Conservation (phyloP, 1,284 basidiomycete species). For the Trichosporon faecale region DNA sequence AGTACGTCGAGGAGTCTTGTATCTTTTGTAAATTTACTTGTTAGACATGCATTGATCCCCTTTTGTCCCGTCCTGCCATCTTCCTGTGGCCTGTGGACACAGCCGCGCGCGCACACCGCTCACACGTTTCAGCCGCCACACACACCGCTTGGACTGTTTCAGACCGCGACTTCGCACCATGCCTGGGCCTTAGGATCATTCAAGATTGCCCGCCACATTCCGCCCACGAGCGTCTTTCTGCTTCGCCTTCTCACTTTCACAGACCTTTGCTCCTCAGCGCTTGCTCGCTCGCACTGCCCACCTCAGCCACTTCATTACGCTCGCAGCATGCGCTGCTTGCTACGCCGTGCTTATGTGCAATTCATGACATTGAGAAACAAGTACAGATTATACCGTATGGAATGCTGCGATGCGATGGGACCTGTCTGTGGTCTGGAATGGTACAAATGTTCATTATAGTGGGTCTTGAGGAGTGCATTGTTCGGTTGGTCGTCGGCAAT, state of each 20-base stretch:
- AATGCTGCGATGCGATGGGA: background rate
- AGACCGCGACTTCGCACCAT: background rate
- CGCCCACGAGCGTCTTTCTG: background rate
- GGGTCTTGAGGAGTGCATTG: background rate
- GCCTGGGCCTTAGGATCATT: background rate
- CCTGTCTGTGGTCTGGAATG: background rate
- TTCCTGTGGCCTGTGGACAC: too few species aligned
- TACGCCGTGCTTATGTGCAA: background rate
- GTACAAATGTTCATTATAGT: background rate
- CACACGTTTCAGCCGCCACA: background rate
- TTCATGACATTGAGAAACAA: constrained; percentile 13
- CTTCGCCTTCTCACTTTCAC: too few species aligned
- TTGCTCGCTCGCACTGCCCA: too few species aligned
- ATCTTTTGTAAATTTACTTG: constrained; percentile 4
- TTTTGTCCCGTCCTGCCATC: too few species aligned
- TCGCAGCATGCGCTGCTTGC: too few species aligned
- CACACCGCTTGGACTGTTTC: background rate
- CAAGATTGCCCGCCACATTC: background rate
- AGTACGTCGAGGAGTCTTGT: constrained; percentile 11
- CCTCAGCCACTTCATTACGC: too few species aligned
- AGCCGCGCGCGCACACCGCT: too few species aligned
- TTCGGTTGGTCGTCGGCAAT: background rate
- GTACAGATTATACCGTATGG: background rate
- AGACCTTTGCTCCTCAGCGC: too few species aligned
- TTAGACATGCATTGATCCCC: background rate